Conservation (phyloP, 2,329 filamentous ascomycete species). For the Penicillium fuscoglaucum region DNA sequence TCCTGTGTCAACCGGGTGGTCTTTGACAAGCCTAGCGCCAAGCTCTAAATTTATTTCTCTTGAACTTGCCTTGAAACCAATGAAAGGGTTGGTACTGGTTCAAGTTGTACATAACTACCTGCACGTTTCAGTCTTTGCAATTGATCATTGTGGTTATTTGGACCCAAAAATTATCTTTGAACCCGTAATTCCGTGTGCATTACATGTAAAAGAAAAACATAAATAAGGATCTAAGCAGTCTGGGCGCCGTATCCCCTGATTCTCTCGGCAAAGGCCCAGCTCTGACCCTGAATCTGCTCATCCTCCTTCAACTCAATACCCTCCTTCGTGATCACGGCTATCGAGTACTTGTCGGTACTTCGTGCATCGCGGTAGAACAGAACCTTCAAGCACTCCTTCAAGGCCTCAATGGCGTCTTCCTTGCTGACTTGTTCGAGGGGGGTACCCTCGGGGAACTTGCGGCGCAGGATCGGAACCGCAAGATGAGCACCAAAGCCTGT, state of each 20-base stretch:
- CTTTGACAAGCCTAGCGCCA: conserved; percentile 44
- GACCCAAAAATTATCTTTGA: neutral
- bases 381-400: conserved; percentile 97
- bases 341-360: conserved; percentile 85
- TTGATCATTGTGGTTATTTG: conserved; percentile 1
- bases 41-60: conserved; percentile 30
- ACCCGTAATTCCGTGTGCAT: conserved; percentile 11
- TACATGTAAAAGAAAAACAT: conserved; percentile 11
- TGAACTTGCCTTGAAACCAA: neutral
- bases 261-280: conserved; percentile 95
- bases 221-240: conserved; percentile 45
- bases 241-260: conserved; percentile 96
- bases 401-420: conserved; percentile 75
- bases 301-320: conserved; percentile 82
- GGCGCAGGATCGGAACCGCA: conserved; percentile 86
- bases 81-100: neutral
- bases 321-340: conserved; percentile 84
- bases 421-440: conserved; percentile 68
- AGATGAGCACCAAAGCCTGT: conserved; percentile 93
- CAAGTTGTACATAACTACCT: neutral
- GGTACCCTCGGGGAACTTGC: conserved; percentile 79
- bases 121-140: neutral
- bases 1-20: conserved; percentile 50
- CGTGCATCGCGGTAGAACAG: conserved; percentile 95
- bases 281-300: conserved; percentile 90